Evolutionary conservation across 2,329 filamentous ascomycete genomes (phyloP).

Genomic region (Sporothrix humicola): DNA sequence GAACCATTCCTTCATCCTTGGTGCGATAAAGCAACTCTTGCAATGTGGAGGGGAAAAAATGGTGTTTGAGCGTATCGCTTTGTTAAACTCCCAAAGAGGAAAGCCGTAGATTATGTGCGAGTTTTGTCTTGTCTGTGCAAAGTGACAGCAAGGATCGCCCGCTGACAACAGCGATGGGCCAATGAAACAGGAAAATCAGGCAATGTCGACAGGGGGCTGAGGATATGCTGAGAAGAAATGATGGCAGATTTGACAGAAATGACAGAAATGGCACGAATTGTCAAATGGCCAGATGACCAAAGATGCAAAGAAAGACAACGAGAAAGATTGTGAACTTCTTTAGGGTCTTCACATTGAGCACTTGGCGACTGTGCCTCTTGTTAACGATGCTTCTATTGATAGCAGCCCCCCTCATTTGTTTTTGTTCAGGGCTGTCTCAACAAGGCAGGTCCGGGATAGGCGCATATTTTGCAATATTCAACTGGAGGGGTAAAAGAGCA

Average conservation of each 20-base stretch:
- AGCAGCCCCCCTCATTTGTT: constrained; percentile 9
- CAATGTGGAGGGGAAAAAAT: not conserved
- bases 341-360: too few species aligned
- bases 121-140: not conserved
- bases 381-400: constrained; percentile 1
- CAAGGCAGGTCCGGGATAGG: constrained; percentile 22
- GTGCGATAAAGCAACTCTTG: not conserved
- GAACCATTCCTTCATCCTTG: not conserved
- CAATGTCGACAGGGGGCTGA: not conserved
- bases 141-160: not conserved
- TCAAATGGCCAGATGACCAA: not conserved
- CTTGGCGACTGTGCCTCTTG: not conserved
- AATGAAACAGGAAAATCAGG: constrained; percentile 29
- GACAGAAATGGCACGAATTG: not conserved
- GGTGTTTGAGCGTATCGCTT: constrained; percentile 10
- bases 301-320: not conserved
- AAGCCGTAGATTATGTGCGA: constrained; percentile 1
- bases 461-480: constrained; percentile 1
- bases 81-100: constrained; percentile 5
- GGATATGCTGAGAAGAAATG: not conserved
- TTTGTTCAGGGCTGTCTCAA: not conserved
- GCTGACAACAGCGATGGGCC: constrained; percentile 24
- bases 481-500: not conserved
- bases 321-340: not conserved
- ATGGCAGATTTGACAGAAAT: constrained; percentile 23